A percentile compares a stretch with the other conserved stretches of the same genome.
phyloP scores from a whole-genome alignment of 1,284 basidiomycete species.

The Abortiporus biennis region DNA sequence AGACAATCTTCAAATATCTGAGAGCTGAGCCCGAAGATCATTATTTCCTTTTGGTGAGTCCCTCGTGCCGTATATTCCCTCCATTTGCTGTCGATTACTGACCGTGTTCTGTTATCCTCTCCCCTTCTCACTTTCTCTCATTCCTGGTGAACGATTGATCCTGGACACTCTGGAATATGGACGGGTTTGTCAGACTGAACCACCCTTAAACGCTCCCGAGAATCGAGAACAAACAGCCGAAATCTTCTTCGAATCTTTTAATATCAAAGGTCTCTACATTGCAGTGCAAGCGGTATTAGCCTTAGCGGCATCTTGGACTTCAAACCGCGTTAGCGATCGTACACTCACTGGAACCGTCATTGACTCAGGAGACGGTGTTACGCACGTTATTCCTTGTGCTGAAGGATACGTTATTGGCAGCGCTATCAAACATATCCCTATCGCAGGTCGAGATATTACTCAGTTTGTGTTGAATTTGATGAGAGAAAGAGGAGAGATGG shows the following conservation, averaged over 20 bases:
- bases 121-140: not conserved
- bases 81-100: too few species aligned
- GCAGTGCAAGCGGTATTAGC: slow-evolving; percentile 99
- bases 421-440: slow-evolving; percentile 98
- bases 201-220: slow-evolving; percentile 96
- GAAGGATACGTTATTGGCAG: slow-evolving; percentile 99
- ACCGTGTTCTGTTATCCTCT: slow-evolving; percentile 1
- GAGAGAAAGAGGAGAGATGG: slow-evolving; percentile 92
- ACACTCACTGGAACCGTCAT: slow-evolving; percentile 97
- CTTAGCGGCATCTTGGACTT: slow-evolving; percentile 96
- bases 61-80: too few species aligned
- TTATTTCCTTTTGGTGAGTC: slow-evolving; percentile 88
- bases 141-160: too few species aligned
- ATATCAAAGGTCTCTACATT: slow-evolving; percentile 97
- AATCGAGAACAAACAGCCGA: slow-evolving; percentile 99
- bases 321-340: slow-evolving; percentile 87
- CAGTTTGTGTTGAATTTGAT: slow-evolving; percentile 97
- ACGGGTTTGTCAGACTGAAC: slow-evolving; percentile 73
- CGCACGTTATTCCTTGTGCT: slow-evolving; percentile 93
- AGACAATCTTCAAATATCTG: slow-evolving; percentile 99
- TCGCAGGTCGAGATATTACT: slow-evolving; percentile 96
- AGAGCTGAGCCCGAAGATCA: slow-evolving; percentile 99
- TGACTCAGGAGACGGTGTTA: slow-evolving; percentile 98
- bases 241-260: slow-evolving; percentile 99
- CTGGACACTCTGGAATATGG: too few species aligned